phyloP scores from a whole-genome alignment of 2,329 filamentous ascomycete species.

The Madurella fahalii region DNA sequence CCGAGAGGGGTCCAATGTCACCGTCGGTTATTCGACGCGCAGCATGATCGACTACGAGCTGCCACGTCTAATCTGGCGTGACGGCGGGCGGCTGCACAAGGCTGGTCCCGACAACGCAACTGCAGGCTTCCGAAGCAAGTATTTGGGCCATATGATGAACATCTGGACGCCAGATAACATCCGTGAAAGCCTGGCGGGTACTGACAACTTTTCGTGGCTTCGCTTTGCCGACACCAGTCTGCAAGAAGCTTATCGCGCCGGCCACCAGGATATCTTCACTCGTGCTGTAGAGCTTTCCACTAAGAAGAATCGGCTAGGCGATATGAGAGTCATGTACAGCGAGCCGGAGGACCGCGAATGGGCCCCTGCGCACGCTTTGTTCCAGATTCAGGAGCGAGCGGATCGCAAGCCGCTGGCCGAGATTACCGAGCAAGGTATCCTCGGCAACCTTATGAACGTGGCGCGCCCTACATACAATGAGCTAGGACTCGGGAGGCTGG shows the following conservation, averaged over 20 bases:
- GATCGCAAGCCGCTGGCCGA: slow-evolving; percentile 64
- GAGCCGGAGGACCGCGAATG: slow-evolving; percentile 58
- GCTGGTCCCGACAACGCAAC: slow-evolving; percentile 67
- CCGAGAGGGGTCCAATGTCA: slow-evolving; percentile 75
- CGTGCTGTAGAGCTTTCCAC: slow-evolving; percentile 61
- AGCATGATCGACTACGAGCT: slow-evolving; percentile 81
- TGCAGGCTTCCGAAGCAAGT: slow-evolving; percentile 77
- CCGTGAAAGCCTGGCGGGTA: slow-evolving; percentile 54
- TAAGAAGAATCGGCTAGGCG: slow-evolving; percentile 57
- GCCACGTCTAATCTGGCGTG: slow-evolving; percentile 77
- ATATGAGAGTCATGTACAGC: slow-evolving; percentile 67
- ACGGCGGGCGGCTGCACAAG: slow-evolving; percentile 71
- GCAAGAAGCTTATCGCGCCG: slow-evolving; percentile 65
- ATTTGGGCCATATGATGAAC: slow-evolving; percentile 78
- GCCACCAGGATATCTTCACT: slow-evolving; percentile 67
- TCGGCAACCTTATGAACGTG: slow-evolving; percentile 76
- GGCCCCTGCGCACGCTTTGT: slow-evolving; percentile 70
- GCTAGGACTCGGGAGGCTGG: slow-evolving; percentile 71
- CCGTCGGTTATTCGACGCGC: slow-evolving; percentile 81
- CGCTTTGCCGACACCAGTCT: slow-evolving; percentile 77
- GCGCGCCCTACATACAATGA: slow-evolving; percentile 60
- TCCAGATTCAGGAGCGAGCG: slow-evolving; percentile 72
- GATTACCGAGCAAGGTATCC: slow-evolving; percentile 65
- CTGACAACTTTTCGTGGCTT: slow-evolving; percentile 79
- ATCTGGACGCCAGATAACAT: slow-evolving; percentile 84